Evolutionary conservation across 371 early-diverging fungal species (phyloP).

Genomic region (Actinomucor elegans): DNA sequence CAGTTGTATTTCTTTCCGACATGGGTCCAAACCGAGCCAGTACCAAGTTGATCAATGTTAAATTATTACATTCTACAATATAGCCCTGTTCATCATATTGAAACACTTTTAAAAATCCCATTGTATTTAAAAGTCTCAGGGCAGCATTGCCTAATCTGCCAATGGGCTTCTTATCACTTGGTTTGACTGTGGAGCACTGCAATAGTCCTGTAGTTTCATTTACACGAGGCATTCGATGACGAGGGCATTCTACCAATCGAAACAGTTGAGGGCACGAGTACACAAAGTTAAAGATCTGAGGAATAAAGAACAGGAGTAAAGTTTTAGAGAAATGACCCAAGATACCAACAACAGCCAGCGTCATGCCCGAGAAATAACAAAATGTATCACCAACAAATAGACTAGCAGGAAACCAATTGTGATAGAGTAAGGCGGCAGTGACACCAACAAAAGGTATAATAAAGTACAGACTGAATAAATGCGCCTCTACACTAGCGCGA

Average conservation of each 20-base stretch:
- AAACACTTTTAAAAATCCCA: slow-evolving; percentile 52
- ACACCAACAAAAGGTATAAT: slow-evolving; percentile 92
- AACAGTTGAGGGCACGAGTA: slow-evolving; percentile 95
- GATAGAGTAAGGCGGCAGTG: slow-evolving; percentile 70
- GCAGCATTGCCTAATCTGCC: slow-evolving; percentile 33
- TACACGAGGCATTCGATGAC: slow-evolving; percentile 92
- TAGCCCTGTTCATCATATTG: slow-evolving; percentile 61
- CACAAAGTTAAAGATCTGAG: slow-evolving; percentile 96
- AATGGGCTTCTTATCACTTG: slow-evolving; percentile 34
- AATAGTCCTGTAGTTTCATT: slow-evolving; percentile 53
- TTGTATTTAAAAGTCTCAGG: slow-evolving; percentile 32
- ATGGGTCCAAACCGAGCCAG: slow-evolving; percentile 77
- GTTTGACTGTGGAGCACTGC: slow-evolving; percentile 41
- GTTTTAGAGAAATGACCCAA: slow-evolving; percentile 94
- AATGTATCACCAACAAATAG: slow-evolving; percentile 98
- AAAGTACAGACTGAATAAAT: slow-evolving; percentile 85
- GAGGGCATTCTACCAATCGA: slow-evolving; percentile 93
- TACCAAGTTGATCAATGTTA: slow-evolving; percentile 91
- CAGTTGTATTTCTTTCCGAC: slow-evolving; percentile 67
- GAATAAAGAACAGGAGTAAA: slow-evolving; percentile 88
- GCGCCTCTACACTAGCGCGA: slow-evolving; percentile 64
- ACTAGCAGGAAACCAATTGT: slow-evolving; percentile 92
- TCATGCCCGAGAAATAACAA: slow-evolving; percentile 98
- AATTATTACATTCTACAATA: slow-evolving; percentile 71
- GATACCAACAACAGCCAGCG: slow-evolving; percentile 94